A percentile compares a stretch with the other conserved stretches of the same genome.
Evolutionary conservation across 2,329 filamentous ascomycete genomes (phyloP).

Genomic region (Pezizomycotina sp.): DNA sequence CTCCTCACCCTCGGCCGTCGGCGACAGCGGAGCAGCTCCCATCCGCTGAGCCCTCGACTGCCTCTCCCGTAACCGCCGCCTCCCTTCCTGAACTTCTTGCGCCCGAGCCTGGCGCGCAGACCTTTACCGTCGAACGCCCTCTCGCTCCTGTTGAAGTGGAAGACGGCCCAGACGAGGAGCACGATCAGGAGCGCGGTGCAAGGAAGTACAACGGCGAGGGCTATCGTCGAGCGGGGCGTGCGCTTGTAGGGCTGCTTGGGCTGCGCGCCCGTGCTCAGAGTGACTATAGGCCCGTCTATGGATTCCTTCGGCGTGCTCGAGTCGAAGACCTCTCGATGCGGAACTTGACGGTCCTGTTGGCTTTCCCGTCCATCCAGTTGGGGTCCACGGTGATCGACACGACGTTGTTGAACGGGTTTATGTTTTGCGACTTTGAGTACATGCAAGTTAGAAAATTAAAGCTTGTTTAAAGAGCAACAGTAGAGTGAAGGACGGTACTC

Average conservation of each 20-base stretch:
- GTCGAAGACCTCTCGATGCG: slow-evolving; percentile 7
- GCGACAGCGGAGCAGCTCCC: too few species aligned
- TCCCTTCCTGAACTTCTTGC: too few species aligned
- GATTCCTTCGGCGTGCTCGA: slow-evolving; percentile 10
- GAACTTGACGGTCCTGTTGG: slow-evolving; percentile 14
- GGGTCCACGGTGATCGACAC: slow-evolving; percentile 18
- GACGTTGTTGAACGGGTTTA: slow-evolving; percentile 10
- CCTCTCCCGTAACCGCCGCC: too few species aligned
- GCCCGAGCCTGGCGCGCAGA: too few species aligned
- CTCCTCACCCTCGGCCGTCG: too few species aligned
- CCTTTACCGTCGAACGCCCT: too few species aligned
- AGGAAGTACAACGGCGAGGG: slow-evolving; percentile 13
- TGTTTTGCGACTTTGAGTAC: slow-evolving; percentile 6
- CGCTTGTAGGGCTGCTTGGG: slow-evolving; percentile 5
- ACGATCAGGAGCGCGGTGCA: slow-evolving; percentile 10
- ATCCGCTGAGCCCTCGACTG: too few species aligned
- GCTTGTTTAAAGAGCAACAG: too few species aligned
- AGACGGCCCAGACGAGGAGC: slow-evolving; percentile 7
- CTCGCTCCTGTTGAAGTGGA: slow-evolving; percentile 11
- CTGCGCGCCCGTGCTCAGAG: too few species aligned
- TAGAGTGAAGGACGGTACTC: too few species aligned
- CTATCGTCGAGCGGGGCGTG: slow-evolving; percentile 13
- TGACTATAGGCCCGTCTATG: too few species aligned
- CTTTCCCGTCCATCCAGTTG: slow-evolving; percentile 7
- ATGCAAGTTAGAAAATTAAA: too few species aligned